Percentiles rank a stretch among this genome's conserved stretches.
Conservation (phyloP, 495 filamentous ascomycete species). For the Hypoxylon intermedium region DNA sequence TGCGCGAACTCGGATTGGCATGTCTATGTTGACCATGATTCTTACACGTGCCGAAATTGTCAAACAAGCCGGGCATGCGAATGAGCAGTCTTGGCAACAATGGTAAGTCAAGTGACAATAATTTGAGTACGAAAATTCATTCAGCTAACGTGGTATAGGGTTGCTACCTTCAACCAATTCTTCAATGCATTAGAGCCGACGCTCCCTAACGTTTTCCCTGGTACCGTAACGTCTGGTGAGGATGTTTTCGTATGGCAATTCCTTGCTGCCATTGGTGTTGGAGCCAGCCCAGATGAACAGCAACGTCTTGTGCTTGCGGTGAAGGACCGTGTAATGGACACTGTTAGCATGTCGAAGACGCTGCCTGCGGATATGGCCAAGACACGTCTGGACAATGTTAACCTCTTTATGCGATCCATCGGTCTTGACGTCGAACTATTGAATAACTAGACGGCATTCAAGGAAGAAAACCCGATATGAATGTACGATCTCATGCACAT, state of each 20-base stretch:
- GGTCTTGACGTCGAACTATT: constrained; percentile 95
- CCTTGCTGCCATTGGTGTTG: constrained; percentile 89
- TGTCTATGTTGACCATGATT: constrained; percentile 92
- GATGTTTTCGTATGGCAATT: constrained; percentile 99
- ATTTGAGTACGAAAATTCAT: too few relatives aligned
- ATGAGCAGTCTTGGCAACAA: constrained; percentile 76
- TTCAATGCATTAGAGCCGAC: constrained; percentile 87
- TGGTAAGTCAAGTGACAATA: constrained; percentile 68
- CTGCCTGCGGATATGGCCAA: constrained; percentile 84
- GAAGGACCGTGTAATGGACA: constrained; percentile 98
- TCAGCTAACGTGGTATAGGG: constrained; percentile 50
- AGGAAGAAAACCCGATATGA: too few relatives aligned
- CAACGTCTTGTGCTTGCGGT: constrained; percentile 92
- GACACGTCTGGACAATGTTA: constrained; percentile 86
- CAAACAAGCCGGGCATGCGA: constrained; percentile 74
- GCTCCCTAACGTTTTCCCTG: constrained; percentile 84
- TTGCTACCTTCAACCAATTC: constrained; percentile 74
- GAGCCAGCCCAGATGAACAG: constrained; percentile 90
- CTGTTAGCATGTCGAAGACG: constrained; percentile 82
- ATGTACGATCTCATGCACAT: neutral
- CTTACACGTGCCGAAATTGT: constrained; percentile 91
- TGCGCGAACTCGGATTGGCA: constrained; percentile 81
- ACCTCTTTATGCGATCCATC: constrained; percentile 97
- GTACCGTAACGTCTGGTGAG: constrained; percentile 77
- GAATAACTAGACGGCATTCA: too few relatives aligned